phyloP scores from a whole-genome alignment of 83 land plant genomes.

The Diphasiastrum complanatum region DNA sequence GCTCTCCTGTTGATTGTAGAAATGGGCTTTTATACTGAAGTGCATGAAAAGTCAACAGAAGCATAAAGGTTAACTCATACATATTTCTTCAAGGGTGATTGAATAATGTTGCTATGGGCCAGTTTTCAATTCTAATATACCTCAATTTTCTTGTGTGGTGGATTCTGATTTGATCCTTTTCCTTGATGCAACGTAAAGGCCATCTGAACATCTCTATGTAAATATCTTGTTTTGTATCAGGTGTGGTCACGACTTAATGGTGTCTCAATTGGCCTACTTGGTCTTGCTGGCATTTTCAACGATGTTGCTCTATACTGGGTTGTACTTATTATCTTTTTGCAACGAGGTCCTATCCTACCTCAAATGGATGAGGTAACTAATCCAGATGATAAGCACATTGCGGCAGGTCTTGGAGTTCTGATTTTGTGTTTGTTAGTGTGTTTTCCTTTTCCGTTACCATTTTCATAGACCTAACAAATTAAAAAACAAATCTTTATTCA shows the following conservation, averaged over 20 bases:
- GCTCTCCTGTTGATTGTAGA: too few relatives aligned
- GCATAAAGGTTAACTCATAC: too few relatives aligned
- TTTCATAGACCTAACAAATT: constrained; percentile 25
- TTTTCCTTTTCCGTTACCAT: constrained; percentile 75
- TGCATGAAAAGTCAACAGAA: too few relatives aligned
- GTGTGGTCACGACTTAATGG: constrained; percentile 63
- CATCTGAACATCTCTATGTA: not conserved
- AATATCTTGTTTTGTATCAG: constrained; percentile 26
- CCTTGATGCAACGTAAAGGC: too few relatives aligned
- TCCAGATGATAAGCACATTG: constrained; percentile 49
- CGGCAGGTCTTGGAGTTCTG: constrained; percentile 60
- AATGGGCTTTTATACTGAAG: too few relatives aligned
- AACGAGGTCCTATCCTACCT: constrained; percentile 86
- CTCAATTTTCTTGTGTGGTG: too few relatives aligned
- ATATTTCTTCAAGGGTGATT: too few relatives aligned
- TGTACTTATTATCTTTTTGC: constrained; percentile 64
- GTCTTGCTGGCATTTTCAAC: constrained; percentile 64
- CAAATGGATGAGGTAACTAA: constrained; percentile 73
- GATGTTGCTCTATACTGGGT: constrained; percentile 95
- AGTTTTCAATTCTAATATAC: too few relatives aligned
- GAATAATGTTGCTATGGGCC: too few relatives aligned
- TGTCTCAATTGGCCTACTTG: constrained; percentile 65
- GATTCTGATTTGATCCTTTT: too few relatives aligned
- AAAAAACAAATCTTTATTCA: too few relatives aligned
- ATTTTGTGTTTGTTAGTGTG: constrained; percentile 64